A percentile compares a stretch with the other conserved stretches of the same genome.
Conservation (phyloP, 257 asterid genomes). For the Forsythia viridissima region DNA sequence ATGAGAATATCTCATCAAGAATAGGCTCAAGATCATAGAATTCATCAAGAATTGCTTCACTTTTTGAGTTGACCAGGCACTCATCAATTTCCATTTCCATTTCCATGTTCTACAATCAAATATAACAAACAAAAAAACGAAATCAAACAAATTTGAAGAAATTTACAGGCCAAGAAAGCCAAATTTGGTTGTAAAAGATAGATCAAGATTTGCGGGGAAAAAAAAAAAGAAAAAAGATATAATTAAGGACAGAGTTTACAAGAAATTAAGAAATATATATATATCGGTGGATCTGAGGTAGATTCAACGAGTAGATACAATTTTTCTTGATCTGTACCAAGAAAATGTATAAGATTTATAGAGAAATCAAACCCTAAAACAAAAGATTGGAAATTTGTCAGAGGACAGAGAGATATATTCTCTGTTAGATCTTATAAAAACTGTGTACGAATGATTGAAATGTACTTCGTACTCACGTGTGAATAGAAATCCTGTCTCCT, state of each 20-base stretch:
- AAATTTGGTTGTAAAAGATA: too few relatives aligned
- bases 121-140: too few relatives aligned
- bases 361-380: neutral
- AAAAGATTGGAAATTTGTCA: neutral
- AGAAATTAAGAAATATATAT: too few relatives aligned
- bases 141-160: neutral
- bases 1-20: constrained; percentile 28
- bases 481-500: neutral
- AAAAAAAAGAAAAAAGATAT: too few relatives aligned
- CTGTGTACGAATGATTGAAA: neutral
- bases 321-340: too few relatives aligned
- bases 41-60: constrained; percentile 9
- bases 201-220: too few relatives aligned
- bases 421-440: neutral
- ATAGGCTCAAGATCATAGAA: constrained; percentile 36
- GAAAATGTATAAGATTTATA: too few relatives aligned
- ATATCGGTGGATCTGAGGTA: too few relatives aligned
- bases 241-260: too few relatives aligned
- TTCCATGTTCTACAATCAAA: neutral
- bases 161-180: too few relatives aligned
- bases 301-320: too few relatives aligned
- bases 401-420: neutral
- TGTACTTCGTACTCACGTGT: neutral
- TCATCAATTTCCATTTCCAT: neutral
- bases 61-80: neutral